Conservation (phyloP, 78 protist genomes). For the Dictyostelium citrinum region DNA sequence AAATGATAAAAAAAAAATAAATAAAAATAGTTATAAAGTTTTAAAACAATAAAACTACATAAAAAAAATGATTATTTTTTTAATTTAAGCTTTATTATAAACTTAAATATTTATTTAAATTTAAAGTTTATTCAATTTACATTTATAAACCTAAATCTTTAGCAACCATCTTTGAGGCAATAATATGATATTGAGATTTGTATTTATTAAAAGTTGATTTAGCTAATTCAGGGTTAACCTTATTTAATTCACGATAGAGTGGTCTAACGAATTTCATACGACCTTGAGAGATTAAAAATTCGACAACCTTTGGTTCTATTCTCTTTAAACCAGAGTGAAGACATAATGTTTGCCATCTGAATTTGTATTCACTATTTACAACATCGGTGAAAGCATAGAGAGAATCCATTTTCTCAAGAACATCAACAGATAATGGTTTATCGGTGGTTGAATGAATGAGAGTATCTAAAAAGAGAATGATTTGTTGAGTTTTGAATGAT, state of each 20-base stretch:
- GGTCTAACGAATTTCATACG: conserved; percentile 91
- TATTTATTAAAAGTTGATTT: conserved; percentile 55
- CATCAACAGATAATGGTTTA: background rate
- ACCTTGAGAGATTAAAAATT: conserved; percentile 76
- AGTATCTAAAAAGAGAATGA: conserved; percentile 48
- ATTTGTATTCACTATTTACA: conserved; percentile 66
- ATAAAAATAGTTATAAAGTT: background rate
- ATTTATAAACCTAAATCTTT: conserved; percentile 77
- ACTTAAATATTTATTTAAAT: background rate
- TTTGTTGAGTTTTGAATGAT: conserved; percentile 54
- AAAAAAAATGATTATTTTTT: too few species aligned
- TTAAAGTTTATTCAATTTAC: background rate
- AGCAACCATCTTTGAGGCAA: conserved; percentile 85
- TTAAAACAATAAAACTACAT: too few species aligned
- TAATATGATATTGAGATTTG: conserved; percentile 71
- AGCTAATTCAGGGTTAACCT: conserved; percentile 52
- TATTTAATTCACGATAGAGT: conserved; percentile 74
- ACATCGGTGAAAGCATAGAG: conserved; percentile 21
- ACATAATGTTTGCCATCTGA: conserved; percentile 63
- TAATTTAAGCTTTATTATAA: background rate
- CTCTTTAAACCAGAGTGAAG: conserved; percentile 14
- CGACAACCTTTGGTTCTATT: conserved; percentile 43
- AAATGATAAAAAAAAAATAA: background rate
- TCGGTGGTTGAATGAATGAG: background rate
- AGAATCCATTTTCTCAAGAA: conserved; percentile 38